These are phyloP conservation scores for Diutina catenulata DNA, from an alignment of 1,139 yeast species.

Conservation along the genomic window DNA sequence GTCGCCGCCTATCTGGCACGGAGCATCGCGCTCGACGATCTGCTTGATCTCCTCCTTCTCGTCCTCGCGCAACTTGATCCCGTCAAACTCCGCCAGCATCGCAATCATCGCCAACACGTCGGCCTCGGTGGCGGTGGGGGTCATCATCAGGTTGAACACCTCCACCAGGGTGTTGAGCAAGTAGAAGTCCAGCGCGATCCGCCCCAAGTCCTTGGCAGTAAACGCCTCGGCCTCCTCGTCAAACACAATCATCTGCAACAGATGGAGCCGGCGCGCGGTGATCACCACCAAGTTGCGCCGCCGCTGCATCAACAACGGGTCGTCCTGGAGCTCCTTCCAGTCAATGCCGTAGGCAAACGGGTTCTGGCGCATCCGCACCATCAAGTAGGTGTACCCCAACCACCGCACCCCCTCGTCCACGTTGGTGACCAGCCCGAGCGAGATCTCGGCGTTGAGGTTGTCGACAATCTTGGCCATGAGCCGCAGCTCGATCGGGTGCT, in stretches of 20 bases:
- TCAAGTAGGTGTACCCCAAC: conserved; percentile 93
- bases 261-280: conserved; percentile 76
- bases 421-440: conserved; percentile 89
- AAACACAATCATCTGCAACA: conserved; percentile 84
- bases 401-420: conserved; percentile 92
- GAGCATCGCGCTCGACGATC: conserved; percentile 48
- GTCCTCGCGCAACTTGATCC: conserved; percentile 80
- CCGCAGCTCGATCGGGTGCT: conserved; percentile 91
- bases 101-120: conserved; percentile 83
- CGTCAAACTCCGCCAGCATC: conserved; percentile 91
- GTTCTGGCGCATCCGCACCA: conserved; percentile 87
- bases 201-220: conserved; percentile 78
- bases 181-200: conserved; percentile 92
- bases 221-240: conserved; percentile 79
- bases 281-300: conserved; percentile 63
- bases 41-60: conserved; percentile 63
- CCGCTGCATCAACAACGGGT: conserved; percentile 65
- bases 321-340: conserved; percentile 75
- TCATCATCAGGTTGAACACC: conserved; percentile 75
- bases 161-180: conserved; percentile 78
- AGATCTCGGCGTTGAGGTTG: conserved; percentile 89
- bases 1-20: conserved; percentile 78
- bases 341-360: conserved; percentile 92
- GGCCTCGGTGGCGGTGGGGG: conserved; percentile 82
- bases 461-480: conserved; percentile 72